A percentile compares a stretch with the other conserved stretches of the same genome.
phyloP scores from a whole-genome alignment of 768 basidiomycete species.

The Mrakia blollopis region DNA sequence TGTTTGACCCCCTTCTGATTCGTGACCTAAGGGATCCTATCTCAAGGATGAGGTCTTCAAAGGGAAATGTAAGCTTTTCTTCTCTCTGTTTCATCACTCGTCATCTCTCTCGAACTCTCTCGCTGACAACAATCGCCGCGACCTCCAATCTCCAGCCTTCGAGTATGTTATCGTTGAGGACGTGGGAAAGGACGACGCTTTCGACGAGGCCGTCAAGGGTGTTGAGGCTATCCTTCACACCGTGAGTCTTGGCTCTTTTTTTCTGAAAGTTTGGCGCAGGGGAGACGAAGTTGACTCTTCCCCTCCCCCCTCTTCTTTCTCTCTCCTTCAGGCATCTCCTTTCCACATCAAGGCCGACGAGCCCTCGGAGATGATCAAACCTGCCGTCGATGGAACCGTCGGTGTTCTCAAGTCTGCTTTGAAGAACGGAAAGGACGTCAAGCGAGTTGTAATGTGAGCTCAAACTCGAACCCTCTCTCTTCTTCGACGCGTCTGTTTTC shows the following conservation, averaged over 20 bases:
- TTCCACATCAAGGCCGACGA: constrained; percentile 41
- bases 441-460: constrained; percentile 53
- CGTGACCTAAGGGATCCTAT: constrained; percentile 46
- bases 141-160: background rate
- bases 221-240: constrained; percentile 58
- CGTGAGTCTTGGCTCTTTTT: background rate
- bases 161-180: background rate
- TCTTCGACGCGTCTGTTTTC: too few relatives aligned
- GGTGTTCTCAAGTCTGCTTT: constrained; percentile 49
- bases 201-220: constrained; percentile 71
- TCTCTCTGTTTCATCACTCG: background rate
- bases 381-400: constrained; percentile 67
- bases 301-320: background rate
- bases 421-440: constrained; percentile 47
- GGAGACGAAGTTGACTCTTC: too few relatives aligned
- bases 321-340: constrained; percentile 1
- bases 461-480: background rate
- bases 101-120: background rate
- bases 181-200: constrained; percentile 51
- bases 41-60: constrained; percentile 55
- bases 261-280: background rate
- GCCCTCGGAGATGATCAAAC: constrained; percentile 54
- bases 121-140: too few relatives aligned
- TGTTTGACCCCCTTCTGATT: too few relatives aligned
- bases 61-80: constrained; percentile 37